A percentile compares a stretch with the other conserved stretches of the same genome.
Evolutionary conservation across 805 yeast species (phyloP).

Genomic region (Myxozyma melibiosi): DNA sequence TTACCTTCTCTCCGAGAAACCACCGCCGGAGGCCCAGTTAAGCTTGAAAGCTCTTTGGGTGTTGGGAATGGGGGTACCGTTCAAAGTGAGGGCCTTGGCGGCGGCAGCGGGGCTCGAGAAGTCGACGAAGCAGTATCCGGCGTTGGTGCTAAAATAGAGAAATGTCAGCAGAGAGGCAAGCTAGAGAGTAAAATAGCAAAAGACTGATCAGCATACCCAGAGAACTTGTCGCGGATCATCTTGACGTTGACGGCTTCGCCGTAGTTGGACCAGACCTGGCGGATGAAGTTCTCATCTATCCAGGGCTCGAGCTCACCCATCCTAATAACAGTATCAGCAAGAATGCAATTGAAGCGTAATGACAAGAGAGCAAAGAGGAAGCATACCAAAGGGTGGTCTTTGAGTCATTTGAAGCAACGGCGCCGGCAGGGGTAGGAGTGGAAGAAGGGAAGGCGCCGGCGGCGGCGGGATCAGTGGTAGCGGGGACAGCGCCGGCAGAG

Average conservation of each 20-base stretch:
- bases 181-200: background rate
- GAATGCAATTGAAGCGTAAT: background rate
- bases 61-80: slow-evolving; percentile 71
- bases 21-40: slow-evolving; percentile 76
- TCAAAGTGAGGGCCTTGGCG: slow-evolving; percentile 58
- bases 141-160: slow-evolving; percentile 44
- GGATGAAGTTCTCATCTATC: slow-evolving; percentile 74
- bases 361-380: background rate
- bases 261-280: slow-evolving; percentile 66
- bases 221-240: slow-evolving; percentile 66
- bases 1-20: slow-evolving; percentile 37
- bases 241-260: slow-evolving; percentile 71
- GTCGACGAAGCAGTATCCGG: slow-evolving; percentile 82
- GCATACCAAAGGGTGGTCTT: slow-evolving; percentile 43
- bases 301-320: slow-evolving; percentile 88
- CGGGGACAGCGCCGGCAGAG: slow-evolving; percentile 27
- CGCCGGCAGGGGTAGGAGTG: slow-evolving; percentile 21
- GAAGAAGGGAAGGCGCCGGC: slow-evolving; percentile 26
- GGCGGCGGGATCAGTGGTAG: slow-evolving; percentile 23
- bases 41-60: slow-evolving; percentile 61
- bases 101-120: slow-evolving; percentile 66
- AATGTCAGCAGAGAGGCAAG: background rate
- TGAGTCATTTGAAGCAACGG: slow-evolving; percentile 31
- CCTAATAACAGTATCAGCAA: slow-evolving; percentile 18
- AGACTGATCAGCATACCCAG: slow-evolving; percentile 35